Conservation (phyloP, 2,329 filamentous ascomycete genomes). For the Chaetomiaceae sp. region DNA sequence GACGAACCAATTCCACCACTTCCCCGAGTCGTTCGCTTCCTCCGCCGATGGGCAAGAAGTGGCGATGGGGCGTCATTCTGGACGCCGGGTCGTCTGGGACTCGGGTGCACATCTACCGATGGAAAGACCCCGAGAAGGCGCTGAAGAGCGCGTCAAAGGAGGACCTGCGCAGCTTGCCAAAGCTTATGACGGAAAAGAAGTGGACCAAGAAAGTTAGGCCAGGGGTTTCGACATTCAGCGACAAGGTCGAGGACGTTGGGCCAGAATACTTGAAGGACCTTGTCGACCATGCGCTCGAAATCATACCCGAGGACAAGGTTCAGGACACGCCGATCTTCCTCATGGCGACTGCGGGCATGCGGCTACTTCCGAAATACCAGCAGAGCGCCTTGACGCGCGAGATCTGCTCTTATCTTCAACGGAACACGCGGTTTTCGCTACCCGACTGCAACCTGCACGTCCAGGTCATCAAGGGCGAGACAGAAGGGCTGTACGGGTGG, state of each 20-base stretch:
- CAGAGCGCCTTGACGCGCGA: constrained; percentile 68
- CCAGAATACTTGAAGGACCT: constrained; percentile 75
- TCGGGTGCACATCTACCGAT: constrained; percentile 88
- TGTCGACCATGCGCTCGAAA: constrained; percentile 72
- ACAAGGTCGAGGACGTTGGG: constrained; percentile 71
- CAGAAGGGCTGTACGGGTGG: constrained; percentile 95
- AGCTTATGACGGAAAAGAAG: constrained; percentile 75
- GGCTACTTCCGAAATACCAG: constrained; percentile 70
- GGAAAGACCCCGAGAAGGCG: constrained; percentile 72
- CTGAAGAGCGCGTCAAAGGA: constrained; percentile 55
- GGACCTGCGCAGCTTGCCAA: constrained; percentile 66
- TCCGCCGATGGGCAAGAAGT: constrained; percentile 27
- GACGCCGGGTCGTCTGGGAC: constrained; percentile 98
- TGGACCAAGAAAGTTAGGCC: constrained; percentile 95
- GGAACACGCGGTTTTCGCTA: constrained; percentile 73
- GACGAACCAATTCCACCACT: background rate
- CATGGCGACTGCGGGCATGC: constrained; percentile 93
- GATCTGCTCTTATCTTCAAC: constrained; percentile 77
- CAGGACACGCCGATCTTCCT: constrained; percentile 87
- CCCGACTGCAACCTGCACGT: constrained; percentile 89
- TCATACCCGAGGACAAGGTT: constrained; percentile 72
- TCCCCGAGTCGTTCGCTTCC: background rate
- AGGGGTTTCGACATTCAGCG: constrained; percentile 85
- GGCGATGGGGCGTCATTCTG: constrained; percentile 86
- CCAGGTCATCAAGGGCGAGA: constrained; percentile 92